Evolutionary conservation across 805 yeast genomes (phyloP), one percentile per base, ranked within the genome.

Genomic region (Danielozyma ontarioensis): DNA sequence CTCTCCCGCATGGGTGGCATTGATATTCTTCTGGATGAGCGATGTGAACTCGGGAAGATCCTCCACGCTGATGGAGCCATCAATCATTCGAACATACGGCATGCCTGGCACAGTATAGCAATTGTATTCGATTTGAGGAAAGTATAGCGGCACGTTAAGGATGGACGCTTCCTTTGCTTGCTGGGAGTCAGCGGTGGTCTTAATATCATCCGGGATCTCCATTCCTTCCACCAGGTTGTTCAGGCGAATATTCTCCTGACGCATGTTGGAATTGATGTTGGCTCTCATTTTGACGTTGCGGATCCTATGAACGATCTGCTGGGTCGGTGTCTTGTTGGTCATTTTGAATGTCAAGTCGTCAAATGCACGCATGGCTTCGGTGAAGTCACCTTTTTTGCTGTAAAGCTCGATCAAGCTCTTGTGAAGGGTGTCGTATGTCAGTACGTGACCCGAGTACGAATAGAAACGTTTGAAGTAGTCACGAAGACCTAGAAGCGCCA

Each of bases 381-480:
- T 28, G 4, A 53, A 29, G 30, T 55, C 46, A 0, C 51, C 55
- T 4, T 36, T 27, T 12, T 34, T 27, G 21, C 65, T 46, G 28
- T 50, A 48, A 1, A 62, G 46, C 42, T 66, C 71, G 15, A 65
- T 59, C 13, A 50, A 34, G 3, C 51, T 38, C 2, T 60, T 44
- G 13, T 42, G 39, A 13, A 66, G 41, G 2, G 55, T 29, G 35
- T 57, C 57, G 40, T 52, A 64, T 2, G 50, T 49, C 4, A 28
- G 34, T 25, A 49, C 37, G 40, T 64, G 62, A 18, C 59, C 53
- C 13, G 47, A 37, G 29, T 53, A 52, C 2, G 69, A 64, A 44
- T 60, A 66, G 36, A 54, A 65, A 23, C 67, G 44, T 41, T 57
- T 58, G 46, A 64, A 64, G 37, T 66, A 66, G 12, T 38, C 43